Evolutionary conservation across 441 rosid species (phyloP).

Genomic region (Arabidopsis lyrata): DNA sequence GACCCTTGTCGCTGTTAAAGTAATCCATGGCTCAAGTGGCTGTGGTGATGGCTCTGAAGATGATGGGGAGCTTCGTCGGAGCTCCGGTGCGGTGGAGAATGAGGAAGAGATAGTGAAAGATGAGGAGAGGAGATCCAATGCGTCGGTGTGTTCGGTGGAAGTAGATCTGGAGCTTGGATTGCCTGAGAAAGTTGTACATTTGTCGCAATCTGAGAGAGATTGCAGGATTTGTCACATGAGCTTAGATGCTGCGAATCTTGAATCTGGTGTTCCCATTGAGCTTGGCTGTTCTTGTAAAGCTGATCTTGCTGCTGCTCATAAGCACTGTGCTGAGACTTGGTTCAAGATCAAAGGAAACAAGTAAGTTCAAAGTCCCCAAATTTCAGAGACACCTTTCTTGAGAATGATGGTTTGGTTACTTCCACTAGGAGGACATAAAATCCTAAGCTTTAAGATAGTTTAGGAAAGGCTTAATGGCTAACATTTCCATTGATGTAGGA

Average conservation of each 20-base stretch:
- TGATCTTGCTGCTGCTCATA: conserved; percentile 61
- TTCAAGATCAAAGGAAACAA: conserved; percentile 59
- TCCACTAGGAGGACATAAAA: not conserved
- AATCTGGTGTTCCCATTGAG: conserved; percentile 53
- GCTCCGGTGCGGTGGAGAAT: conserved; percentile 27
- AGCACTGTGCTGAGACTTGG: conserved; percentile 63
- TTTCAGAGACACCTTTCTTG: too few species aligned
- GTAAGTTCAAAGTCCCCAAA: too few species aligned
- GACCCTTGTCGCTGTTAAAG: conserved; percentile 42
- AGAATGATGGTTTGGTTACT: conserved; percentile 3
- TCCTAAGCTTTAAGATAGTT: conserved; percentile 19
- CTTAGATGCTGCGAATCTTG: conserved; percentile 49
- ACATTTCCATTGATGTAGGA: not conserved
- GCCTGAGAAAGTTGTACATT: conserved; percentile 33
- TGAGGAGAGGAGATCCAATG: conserved; percentile 48
- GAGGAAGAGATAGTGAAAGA: conserved; percentile 47
- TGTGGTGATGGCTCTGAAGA: conserved; percentile 9
- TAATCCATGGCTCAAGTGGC: conserved; percentile 22
- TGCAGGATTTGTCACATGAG: conserved; percentile 65
- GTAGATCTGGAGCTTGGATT: conserved; percentile 54
- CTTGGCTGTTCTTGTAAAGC: conserved; percentile 61
- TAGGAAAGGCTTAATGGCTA: not conserved
- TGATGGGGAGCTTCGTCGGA: conserved; percentile 19
- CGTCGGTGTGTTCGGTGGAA: conserved; percentile 47
- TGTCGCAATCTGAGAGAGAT: conserved; percentile 48